phyloP scores from a whole-genome alignment of 1,139 yeast genomes.

The Blastobotrys arbuscula region DNA sequence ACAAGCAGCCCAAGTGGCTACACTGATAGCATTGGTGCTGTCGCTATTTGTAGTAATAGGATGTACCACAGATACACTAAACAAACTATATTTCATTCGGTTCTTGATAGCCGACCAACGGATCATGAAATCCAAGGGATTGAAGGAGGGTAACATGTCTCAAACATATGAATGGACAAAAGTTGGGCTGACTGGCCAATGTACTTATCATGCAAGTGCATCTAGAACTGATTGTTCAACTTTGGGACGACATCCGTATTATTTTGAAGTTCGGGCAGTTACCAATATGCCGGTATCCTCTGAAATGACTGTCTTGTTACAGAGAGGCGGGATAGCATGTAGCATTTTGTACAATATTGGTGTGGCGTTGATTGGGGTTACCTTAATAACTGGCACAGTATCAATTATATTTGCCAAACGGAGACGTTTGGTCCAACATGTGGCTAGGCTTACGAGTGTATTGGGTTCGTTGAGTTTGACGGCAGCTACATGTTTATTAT shows the following conservation, averaged over 20 bases:
- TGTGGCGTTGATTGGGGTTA: not conserved
- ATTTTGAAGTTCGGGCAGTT: not conserved
- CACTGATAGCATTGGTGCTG: conserved; percentile 6
- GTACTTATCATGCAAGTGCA: not conserved
- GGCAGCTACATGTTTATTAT: not conserved
- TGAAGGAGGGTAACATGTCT: too few species aligned
- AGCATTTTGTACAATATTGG: not conserved
- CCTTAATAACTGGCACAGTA: not conserved
- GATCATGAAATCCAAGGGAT: too few species aligned
- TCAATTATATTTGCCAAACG: not conserved
- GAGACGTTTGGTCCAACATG: not conserved
- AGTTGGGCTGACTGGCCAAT: conserved; percentile 8
- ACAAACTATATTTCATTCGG: not conserved
- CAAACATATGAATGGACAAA: conserved; percentile 3
- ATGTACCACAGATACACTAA: not conserved
- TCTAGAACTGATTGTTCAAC: not conserved
- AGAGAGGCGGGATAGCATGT: conserved; percentile 5
- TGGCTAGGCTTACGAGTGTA: not conserved
- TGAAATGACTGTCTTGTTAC: not conserved
- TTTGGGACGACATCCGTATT: conserved; percentile 2
- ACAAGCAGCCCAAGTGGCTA: conserved; percentile 7
- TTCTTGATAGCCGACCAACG: conserved; percentile 6
- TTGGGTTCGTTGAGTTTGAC: not conserved
- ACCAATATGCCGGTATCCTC: conserved; percentile 3
- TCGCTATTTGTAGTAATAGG: conserved; percentile 5